Conservation (phyloP, 306 rosid genomes). For the Alnus rubra region DNA sequence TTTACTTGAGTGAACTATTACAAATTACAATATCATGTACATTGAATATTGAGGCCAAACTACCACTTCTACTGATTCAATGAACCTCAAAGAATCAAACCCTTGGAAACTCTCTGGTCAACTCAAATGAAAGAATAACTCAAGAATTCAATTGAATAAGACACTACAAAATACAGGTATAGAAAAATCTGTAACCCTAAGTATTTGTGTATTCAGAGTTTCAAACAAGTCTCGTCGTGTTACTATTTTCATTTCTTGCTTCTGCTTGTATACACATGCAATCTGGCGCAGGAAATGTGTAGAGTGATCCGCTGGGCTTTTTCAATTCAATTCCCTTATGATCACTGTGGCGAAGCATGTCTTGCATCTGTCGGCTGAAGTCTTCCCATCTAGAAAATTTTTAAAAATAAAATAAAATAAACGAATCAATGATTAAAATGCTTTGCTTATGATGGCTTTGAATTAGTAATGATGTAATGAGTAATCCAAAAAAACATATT, state of each 20-base stretch:
- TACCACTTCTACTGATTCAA: conserved; percentile 3
- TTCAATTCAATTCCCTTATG: conserved; percentile 74
- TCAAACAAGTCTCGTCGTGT: conserved; percentile 19
- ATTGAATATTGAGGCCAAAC: conserved; percentile 23
- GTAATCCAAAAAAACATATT: too few species aligned
- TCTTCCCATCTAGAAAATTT: conserved; percentile 63
- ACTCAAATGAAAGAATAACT: conserved; percentile 26
- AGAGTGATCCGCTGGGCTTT: conserved; percentile 70
- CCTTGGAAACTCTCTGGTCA: conserved; percentile 11
- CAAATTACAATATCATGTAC: conserved; percentile 35
- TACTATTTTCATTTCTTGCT: conserved; percentile 37
- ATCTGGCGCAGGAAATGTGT: conserved; percentile 94
- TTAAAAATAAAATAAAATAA: not conserved
- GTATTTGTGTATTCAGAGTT: conserved; percentile 24
- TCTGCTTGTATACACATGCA: conserved; percentile 79
- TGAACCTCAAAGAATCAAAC: conserved; percentile 19
- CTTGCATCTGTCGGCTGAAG: conserved; percentile 66
- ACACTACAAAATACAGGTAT: conserved; percentile 46
- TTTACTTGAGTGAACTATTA: not conserved
- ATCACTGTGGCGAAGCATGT: conserved; percentile 83
- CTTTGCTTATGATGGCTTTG: not conserved
- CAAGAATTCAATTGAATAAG: conserved; percentile 28
- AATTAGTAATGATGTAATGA: not conserved
- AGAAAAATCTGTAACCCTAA: conserved; percentile 33
- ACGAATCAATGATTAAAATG: not conserved